Conservation (phyloP, 805 yeast genomes). For the Torulaspora franciscae region DNA sequence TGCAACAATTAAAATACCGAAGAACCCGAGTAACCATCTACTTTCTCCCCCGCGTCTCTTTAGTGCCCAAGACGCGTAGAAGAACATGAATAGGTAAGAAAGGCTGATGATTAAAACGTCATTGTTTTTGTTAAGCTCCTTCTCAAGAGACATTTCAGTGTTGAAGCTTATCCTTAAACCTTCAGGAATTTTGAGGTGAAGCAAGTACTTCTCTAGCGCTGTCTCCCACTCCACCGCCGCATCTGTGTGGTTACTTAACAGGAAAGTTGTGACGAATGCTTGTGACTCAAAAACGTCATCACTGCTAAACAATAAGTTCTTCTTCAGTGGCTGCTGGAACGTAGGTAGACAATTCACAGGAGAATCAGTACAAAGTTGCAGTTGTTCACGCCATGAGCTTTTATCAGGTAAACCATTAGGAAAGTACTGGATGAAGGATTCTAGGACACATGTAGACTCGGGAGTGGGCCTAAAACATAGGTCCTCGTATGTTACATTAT, state of each 20-base stretch:
- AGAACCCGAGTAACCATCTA: constrained; percentile 68
- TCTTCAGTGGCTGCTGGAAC: constrained; percentile 84
- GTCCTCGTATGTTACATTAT: constrained; percentile 46
- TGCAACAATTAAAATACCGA: constrained; percentile 79
- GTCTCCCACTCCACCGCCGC: constrained; percentile 59
- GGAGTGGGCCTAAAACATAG: constrained; percentile 81
- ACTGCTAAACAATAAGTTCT: constrained; percentile 63
- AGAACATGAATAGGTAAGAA: constrained; percentile 81
- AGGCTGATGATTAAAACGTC: constrained; percentile 65
- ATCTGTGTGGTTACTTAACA: constrained; percentile 53
- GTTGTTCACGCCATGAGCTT: constrained; percentile 47
- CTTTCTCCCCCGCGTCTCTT: constrained; percentile 39
- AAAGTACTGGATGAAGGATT: constrained; percentile 86
- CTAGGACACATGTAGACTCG: constrained; percentile 69
- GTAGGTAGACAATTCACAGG: constrained; percentile 89
- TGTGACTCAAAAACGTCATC: constrained; percentile 52
- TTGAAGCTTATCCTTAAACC: constrained; percentile 67
- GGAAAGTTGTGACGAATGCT: constrained; percentile 73
- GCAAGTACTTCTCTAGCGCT: constrained; percentile 53
- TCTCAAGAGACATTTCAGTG: constrained; percentile 78
- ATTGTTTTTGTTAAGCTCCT: constrained; percentile 77
- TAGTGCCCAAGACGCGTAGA: constrained; percentile 79
- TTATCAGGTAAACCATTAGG: constrained; percentile 52
- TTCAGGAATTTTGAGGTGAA: constrained; percentile 47
- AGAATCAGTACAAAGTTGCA: constrained; percentile 60